Evolutionary conservation across 2,329 filamentous ascomycete genomes (phyloP).

Genomic region (Chaetomiaceae sp.): DNA sequence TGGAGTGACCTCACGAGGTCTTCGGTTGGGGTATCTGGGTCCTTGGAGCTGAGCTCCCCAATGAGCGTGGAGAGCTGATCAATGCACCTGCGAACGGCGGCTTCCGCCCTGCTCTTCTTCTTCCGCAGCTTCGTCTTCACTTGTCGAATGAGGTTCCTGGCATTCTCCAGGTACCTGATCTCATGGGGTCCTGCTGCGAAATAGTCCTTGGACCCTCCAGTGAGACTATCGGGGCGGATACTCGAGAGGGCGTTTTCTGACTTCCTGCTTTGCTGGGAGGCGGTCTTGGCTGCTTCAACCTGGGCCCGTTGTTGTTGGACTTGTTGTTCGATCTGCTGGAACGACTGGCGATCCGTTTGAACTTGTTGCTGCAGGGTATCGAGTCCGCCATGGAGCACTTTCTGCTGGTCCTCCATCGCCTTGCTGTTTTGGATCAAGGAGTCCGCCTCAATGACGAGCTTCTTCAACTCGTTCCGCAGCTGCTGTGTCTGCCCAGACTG

Average conservation of each 20-base stretch:
- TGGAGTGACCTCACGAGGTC: background rate
- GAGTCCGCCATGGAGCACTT: constrained; percentile 1
- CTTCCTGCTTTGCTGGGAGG: background rate
- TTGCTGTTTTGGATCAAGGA: background rate
- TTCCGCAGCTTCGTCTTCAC: too few relatives aligned
- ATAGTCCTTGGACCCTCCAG: too few relatives aligned
- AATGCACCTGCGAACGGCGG: background rate
- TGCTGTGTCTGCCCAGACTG: background rate
- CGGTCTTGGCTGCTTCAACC: background rate
- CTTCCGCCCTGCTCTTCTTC: too few relatives aligned
- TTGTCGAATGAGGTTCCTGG: background rate
- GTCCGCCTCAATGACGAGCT: background rate
- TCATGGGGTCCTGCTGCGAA: too few relatives aligned
- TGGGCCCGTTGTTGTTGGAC: background rate
- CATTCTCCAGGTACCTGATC: background rate
- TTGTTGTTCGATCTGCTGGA: background rate
- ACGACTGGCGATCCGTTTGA: background rate
- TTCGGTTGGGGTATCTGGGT: background rate
- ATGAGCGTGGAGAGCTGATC: background rate
- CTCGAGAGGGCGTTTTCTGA: too few relatives aligned
- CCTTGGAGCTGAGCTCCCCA: background rate
- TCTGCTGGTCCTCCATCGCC: background rate
- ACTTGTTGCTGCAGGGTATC: background rate
- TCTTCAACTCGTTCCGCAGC: background rate
- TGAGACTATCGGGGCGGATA: too few relatives aligned